A percentile compares a stretch with the other conserved stretches of the same genome.
These are phyloP conservation scores for Solanum hybrid DNA, from an alignment of 305 asterid genomes.

Conservation along the genomic window DNA sequence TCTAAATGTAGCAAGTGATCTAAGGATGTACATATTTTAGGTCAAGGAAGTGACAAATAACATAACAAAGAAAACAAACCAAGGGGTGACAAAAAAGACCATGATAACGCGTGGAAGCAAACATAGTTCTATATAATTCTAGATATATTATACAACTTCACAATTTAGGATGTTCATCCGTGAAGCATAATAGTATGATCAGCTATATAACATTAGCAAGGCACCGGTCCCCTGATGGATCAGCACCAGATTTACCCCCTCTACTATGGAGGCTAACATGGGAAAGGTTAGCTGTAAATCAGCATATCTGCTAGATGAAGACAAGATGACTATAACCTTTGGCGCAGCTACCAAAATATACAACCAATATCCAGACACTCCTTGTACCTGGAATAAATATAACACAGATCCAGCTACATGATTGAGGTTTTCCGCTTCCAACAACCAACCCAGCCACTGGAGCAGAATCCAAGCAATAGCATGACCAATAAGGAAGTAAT, in stretches of 20 bases:
- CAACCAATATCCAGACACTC: constrained; percentile 8
- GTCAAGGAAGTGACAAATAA: background rate
- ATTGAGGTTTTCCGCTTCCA: background rate
- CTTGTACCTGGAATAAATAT: background rate
- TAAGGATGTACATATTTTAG: background rate
- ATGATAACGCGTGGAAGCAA: background rate
- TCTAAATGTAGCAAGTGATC: background rate
- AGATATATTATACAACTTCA: constrained; percentile 6
- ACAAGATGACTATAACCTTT: background rate
- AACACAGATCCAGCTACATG: background rate
- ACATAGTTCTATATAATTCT: constrained; percentile 5
- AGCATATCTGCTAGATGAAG: background rate
- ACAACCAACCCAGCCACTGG: background rate
- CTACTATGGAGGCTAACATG: background rate
- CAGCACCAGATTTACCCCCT: constrained; percentile 6
- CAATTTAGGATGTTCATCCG: constrained; percentile 5
- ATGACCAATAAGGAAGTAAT: background rate
- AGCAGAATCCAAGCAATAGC: constrained; percentile 8
- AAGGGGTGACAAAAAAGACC: background rate
- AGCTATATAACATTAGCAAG: constrained; percentile 7
- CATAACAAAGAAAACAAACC: background rate
- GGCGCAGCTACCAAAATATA: background rate
- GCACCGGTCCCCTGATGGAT: constrained; percentile 3
- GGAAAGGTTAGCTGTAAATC: constrained; percentile 8
- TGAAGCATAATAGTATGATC: constrained; percentile 1